Base-by-base conservation (phyloP, 2,329 filamentous ascomycete species). In the Fusarium graminum region DNA sequence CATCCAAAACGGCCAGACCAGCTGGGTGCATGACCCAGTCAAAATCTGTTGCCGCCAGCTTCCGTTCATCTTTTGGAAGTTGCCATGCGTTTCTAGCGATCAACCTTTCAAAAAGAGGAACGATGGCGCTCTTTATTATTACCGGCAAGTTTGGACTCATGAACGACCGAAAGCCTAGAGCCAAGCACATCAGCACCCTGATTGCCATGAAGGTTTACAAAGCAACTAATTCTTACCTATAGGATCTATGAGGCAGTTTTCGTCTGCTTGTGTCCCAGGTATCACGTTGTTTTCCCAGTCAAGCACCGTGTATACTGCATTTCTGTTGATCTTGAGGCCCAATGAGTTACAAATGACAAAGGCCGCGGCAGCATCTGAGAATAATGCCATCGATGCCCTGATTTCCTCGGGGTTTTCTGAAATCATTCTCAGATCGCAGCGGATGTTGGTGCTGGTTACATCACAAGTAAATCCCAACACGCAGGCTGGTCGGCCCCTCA, bases 71-170 rank as follows among this genome's bases (percentile, higher is more conserved):
- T 50, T 40, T 50, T 32, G 46, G 25, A 50, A 50, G 46, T 50
- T 50, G 26, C 46, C 46, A 50, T 50, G 46, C 46, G n/a, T 50
- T 32, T 26, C 36, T 50, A 30, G 34, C 34, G 46, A 50, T 25
- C 25, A 50, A 32, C 17, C 26, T 40, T 40, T 50, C 26, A 30
- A 40, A 40, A 50, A 50, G 17, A 40, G 46, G 36, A 50, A 30
- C 30, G 36, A 50, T 36, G 17, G 46, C 46, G 25, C 46, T 50
- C 25, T 50, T 50, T 40, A 50, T 50, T 50, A 3, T 40, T 25
- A 50, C 46, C 46, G 34, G 46, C 46, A 50, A 50, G 26, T 30
- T 50, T 50, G 46, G 46, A 50, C 46, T 50, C 46, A 40, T 50
- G 34, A 50, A 50, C 25, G 46, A 50, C 36, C 46, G 46, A 40